Evolutionary conservation across 768 basidiomycete genomes (phyloP), one percentile per base, ranked within the genome.

Genomic region (Hygrophoropsis aurantiaca): DNA sequence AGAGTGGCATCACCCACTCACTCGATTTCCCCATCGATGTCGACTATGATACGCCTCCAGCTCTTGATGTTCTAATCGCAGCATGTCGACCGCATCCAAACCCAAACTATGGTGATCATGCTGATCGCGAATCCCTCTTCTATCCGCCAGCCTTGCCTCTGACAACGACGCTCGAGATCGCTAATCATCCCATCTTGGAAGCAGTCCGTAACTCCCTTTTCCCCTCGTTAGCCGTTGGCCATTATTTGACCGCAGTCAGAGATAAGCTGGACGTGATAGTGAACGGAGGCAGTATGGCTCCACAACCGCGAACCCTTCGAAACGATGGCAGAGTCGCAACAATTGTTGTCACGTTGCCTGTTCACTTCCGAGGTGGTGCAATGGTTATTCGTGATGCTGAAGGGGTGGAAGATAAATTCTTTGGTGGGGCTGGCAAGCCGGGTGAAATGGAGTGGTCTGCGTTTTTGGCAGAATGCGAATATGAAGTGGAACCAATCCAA

Each of bases 21-120:
- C 74, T 91, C 18, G 86, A 90, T 60, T 90, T 90, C 59, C 89
- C 89, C 4, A 79, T 91, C 49, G 85, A 90, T 56, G 75, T 87
- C 37, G 82, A 84, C 53, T 81, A 85, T 56, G 82, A 80, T 60
- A 77, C 82, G 13, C 87, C 88, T 13, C 87, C 87, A 1, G 81
- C 89, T 13, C 75, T 90, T 47, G 87, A 90, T 54, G 85, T 87
- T 41, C 75, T 91, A 57, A 79, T 90, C 53, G 82, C 81, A 4
- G 78, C 87, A 15, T 90, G 86, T 65, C 73, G 79, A 56, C 84
- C 84, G 5, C 80, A 85, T 55, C 78, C 79, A 44, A 76, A 75
- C 1, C 71, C 78, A 16, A 78, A 76, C 2, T 56, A 66, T 35
- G 75, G 80, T 52, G 72, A 69, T 21, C 82, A 80, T 56, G 68